phyloP scores from a whole-genome alignment of 345 rosid species.

The Citrus glauca region DNA sequence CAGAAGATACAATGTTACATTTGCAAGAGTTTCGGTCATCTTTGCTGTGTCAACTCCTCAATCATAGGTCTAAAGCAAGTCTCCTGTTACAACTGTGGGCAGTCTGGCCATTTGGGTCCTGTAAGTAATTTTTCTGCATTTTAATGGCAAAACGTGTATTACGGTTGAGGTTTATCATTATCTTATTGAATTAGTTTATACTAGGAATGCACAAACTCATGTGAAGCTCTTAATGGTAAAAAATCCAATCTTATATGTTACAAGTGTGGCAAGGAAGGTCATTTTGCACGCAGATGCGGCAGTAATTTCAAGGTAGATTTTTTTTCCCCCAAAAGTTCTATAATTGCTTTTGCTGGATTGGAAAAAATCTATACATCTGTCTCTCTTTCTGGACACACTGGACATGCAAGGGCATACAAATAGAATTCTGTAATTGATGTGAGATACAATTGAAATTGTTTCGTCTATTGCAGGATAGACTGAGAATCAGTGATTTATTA shows the following conservation, averaged over 20 bases:
- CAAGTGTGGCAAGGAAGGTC: constrained; percentile 27
- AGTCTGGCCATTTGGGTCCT: constrained; percentile 27
- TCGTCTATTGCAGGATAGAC: constrained; percentile 10
- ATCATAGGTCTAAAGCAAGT: constrained; percentile 3
- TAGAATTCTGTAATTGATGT: neutral
- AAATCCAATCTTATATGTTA: constrained; percentile 6
- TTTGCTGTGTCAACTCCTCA: constrained; percentile 19
- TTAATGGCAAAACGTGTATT: neutral
- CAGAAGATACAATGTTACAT: constrained; percentile 34
- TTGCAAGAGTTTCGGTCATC: constrained; percentile 36
- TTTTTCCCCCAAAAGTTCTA: neutral
- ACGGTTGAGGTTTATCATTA: neutral
- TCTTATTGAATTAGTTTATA: constrained; percentile 7
- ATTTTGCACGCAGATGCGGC: constrained; percentile 14
- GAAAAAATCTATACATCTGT: neutral
- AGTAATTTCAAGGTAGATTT: constrained; percentile 13
- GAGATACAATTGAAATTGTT: neutral
- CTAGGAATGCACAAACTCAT: constrained; percentile 12
- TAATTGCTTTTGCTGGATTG: neutral
- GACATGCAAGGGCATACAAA: neutral
- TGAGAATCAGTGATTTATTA: neutral
- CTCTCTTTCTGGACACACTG: neutral
- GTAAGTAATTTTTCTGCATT: constrained; percentile 20
- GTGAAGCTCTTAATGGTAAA: neutral
- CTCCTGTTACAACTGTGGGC: constrained; percentile 33